phyloP scores from a whole-genome alignment of 2,329 filamentous ascomycete genomes.

The Colletotrichum liaoningense region DNA sequence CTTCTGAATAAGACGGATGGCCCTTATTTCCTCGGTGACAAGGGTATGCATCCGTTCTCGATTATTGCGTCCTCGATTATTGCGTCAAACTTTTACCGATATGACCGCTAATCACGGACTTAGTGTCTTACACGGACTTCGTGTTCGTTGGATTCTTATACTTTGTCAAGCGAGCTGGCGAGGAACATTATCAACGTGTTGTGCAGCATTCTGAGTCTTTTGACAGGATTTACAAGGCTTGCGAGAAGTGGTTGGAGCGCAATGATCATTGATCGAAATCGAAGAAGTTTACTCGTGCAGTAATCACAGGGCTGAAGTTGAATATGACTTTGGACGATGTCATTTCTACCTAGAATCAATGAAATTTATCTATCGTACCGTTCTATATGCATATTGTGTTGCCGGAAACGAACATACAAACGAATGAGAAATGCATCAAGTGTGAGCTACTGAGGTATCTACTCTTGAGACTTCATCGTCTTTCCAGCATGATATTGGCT shows the following conservation, averaged over 20 bases:
- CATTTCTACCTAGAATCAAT: too few relatives aligned
- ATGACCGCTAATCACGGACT: background rate
- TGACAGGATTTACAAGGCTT: slow-evolving; percentile 23
- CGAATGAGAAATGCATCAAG: too few relatives aligned
- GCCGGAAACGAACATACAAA: background rate
- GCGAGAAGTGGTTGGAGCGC: slow-evolving; percentile 23
- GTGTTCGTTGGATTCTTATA: slow-evolving; percentile 62
- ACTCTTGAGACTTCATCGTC: background rate
- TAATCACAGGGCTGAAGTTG: too few relatives aligned
- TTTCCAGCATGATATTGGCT: slow-evolving; percentile 18
- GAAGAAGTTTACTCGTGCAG: too few relatives aligned
- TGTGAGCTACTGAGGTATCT: background rate
- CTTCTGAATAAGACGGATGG: slow-evolving; percentile 69
- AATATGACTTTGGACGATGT: too few relatives aligned
- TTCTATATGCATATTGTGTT: too few relatives aligned
- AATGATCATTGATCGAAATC: background rate
- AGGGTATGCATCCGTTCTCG: slow-evolving; percentile 49
- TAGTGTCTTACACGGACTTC: slow-evolving; percentile 64
- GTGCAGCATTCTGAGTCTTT: slow-evolving; percentile 39
- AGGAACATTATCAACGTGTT: slow-evolving; percentile 51
- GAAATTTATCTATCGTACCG: too few relatives aligned
- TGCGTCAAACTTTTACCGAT: too few relatives aligned
- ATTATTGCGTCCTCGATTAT: too few relatives aligned
- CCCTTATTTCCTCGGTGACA: slow-evolving; percentile 70
- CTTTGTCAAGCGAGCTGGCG: slow-evolving; percentile 52